A percentile compares a stretch with the other conserved stretches of the same genome.
Conservation (phyloP, 371 early-diverging fungal species). For the Mortierella sp. region DNA sequence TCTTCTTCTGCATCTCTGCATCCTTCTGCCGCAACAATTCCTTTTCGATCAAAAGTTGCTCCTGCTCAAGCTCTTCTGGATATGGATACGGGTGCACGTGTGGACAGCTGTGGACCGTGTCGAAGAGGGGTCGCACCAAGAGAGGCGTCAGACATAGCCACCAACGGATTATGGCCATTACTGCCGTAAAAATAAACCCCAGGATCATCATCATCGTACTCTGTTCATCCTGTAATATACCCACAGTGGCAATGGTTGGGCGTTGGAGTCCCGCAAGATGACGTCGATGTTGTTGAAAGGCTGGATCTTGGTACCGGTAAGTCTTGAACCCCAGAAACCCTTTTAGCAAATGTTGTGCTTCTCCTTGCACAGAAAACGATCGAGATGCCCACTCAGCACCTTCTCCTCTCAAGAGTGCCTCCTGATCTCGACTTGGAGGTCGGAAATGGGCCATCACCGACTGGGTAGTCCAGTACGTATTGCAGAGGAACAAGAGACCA, state of each 20-base stretch:
- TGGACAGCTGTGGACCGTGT: conserved; percentile 48
- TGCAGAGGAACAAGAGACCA: conserved; percentile 42
- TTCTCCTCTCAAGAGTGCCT: conserved; percentile 10
- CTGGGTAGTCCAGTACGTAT: conserved; percentile 50
- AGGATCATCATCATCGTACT: conserved; percentile 15
- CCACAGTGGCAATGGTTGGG: conserved; percentile 39
- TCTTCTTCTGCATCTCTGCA: neutral
- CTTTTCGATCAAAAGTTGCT: neutral
- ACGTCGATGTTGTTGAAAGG: conserved; percentile 11
- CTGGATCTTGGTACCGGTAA: conserved; percentile 24
- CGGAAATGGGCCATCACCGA: conserved; percentile 30
- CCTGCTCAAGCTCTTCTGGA: conserved; percentile 39
- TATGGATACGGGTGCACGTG: conserved; percentile 45
- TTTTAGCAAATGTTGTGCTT: conserved; percentile 30
- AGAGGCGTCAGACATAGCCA: conserved; percentile 37
- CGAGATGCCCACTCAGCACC: neutral
- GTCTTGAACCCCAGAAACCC: conserved; percentile 45
- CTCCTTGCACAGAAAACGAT: conserved; percentile 15
- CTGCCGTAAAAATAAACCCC: conserved; percentile 19
- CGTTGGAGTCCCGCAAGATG: conserved; percentile 16
- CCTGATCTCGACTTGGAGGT: conserved; percentile 1
- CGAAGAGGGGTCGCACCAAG: conserved; percentile 30
- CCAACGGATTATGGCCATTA: conserved; percentile 43
- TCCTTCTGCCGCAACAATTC: neutral
- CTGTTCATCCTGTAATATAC: conserved; percentile 37